These are phyloP conservation scores for slime mould (Dictyostelium discoideum) DNA, from an alignment of 78 protist species.

Conservation along the genomic window dicty_2.7 NC_007089.4:2365001-2365500, in stretches of 20 bases:
- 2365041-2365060: slow-evolving; percentile 60
- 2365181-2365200: slow-evolving; percentile 53
- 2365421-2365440: neutral
- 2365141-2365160: slow-evolving; percentile 68
- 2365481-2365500: neutral
- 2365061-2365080: slow-evolving; percentile 56
- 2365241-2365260: slow-evolving; percentile 54
- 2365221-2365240: slow-evolving; percentile 46
- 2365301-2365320: slow-evolving; percentile 78
- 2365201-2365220: slow-evolving; percentile 58
- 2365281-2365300: slow-evolving; percentile 79
- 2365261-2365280: slow-evolving; percentile 54
- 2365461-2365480: neutral
- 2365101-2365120: slow-evolving; percentile 55
- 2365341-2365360: slow-evolving; percentile 85
- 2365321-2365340: slow-evolving; percentile 75
- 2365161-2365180: slow-evolving; percentile 61
- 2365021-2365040: slow-evolving; percentile 55
- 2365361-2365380: slow-evolving; percentile 82
- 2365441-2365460: neutral
- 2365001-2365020: slow-evolving; percentile 50
- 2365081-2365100: slow-evolving; percentile 56
- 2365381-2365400: slow-evolving; percentile 74
- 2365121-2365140: slow-evolving; percentile 46
- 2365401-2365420: slow-evolving; percentile 39